Percentiles rank a stretch among this genome's conserved stretches.
Evolutionary conservation across 805 yeast genomes (phyloP).

Genomic region (Starmerella vitae): DNA sequence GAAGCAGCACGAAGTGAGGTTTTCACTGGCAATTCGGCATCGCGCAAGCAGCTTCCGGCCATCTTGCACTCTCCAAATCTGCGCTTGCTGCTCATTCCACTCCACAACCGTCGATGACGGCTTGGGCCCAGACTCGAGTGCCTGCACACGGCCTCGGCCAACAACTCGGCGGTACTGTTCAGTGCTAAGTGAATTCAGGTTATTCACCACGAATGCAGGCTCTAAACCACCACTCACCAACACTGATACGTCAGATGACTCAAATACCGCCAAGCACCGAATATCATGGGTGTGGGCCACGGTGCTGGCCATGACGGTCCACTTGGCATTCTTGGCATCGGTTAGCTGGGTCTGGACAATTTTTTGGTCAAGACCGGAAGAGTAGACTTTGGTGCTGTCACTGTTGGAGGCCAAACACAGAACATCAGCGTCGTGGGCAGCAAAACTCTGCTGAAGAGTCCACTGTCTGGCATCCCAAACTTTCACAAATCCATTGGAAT

Average conservation of each 20-base stretch:
- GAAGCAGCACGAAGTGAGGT: constrained; percentile 53
- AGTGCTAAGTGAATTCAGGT: constrained; percentile 51
- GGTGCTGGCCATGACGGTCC: constrained; percentile 68
- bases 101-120: no score
- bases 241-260: constrained; percentile 46
- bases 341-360: constrained; percentile 57
- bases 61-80: constrained; percentile 67
- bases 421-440: constrained; percentile 84
- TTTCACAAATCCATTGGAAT: constrained; percentile 86
- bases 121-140: constrained; percentile 36
- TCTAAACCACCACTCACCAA: constrained; percentile 41
- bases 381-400: constrained; percentile 49
- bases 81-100: constrained; percentile 74
- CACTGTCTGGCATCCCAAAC: constrained; percentile 78
- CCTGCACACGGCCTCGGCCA: constrained; percentile 45
- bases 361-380: constrained; percentile 90
- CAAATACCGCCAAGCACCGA: constrained; percentile 58
- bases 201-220: constrained; percentile 36
- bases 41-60: constrained; percentile 30
- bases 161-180: constrained; percentile 55
- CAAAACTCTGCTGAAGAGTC: constrained; percentile 67
- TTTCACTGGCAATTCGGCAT: constrained; percentile 41
- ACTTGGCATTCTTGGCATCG: constrained; percentile 33
- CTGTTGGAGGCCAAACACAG: constrained; percentile 39
- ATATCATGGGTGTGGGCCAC: constrained; percentile 77